Evolutionary conservation across 164 flowering plant genomes (phyloP).

Genomic region (Vitis rupestris): DNA sequence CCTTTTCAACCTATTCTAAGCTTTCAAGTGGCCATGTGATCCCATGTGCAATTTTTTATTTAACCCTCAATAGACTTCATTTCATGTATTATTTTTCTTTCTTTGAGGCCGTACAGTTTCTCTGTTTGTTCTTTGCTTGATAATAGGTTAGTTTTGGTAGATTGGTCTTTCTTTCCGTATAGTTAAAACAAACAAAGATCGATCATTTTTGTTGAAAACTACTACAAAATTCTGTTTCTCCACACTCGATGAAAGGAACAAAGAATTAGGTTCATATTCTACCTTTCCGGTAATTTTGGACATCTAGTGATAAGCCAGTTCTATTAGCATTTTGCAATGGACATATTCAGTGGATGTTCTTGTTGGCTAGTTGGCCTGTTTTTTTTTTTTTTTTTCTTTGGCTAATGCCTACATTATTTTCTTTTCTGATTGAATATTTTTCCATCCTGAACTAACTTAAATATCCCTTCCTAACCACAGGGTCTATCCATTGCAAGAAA

Average conservation of each 20-base stretch:
- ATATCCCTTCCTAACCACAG: neutral
- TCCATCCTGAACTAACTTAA: neutral
- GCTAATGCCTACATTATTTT: neutral
- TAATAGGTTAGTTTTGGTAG: no score
- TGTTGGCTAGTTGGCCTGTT: neutral
- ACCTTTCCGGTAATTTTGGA: neutral
- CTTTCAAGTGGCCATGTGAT: conserved; percentile 12
- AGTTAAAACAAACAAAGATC: no score
- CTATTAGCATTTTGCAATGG: neutral
- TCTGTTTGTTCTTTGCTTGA: no score
- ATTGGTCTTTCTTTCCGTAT: no score
- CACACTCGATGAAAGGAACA: no score
- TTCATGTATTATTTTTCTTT: neutral
- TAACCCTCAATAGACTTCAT: neutral
- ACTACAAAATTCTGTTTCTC: no score
- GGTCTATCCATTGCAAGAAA: neutral
- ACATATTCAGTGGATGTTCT: neutral
- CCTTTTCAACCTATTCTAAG: conserved; percentile 5
- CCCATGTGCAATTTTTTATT: conserved; percentile 5
- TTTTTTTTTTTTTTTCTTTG: neutral
- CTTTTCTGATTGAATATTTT: neutral
- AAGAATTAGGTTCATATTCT: neutral
- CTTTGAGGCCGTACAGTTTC: no score
- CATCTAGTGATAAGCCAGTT: neutral
- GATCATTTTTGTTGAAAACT: no score